phyloP scores from a whole-genome alignment of 345 rosid species.

The Ceriops zippeliana region DNA sequence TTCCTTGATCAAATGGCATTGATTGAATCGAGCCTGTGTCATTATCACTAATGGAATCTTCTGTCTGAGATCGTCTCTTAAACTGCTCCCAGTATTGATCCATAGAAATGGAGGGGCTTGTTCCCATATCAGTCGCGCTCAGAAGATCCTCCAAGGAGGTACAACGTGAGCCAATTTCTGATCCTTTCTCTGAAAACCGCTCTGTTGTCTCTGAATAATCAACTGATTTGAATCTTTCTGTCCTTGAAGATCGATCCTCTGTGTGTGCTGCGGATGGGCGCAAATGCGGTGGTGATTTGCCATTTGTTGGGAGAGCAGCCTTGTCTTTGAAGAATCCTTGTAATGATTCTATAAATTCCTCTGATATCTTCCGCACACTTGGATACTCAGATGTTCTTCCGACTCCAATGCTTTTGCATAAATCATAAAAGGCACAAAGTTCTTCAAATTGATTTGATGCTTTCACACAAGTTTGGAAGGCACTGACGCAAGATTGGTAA shows the following conservation, averaged over 20 bases:
- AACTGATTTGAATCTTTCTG: constrained; percentile 21
- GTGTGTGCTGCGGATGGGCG: constrained; percentile 19
- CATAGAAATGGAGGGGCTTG: constrained; percentile 17
- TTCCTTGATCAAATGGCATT: constrained; percentile 22
- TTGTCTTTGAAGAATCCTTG: constrained; percentile 80
- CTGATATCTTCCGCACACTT: constrained; percentile 62
- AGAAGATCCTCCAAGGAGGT: constrained; percentile 54
- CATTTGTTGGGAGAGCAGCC: constrained; percentile 42
- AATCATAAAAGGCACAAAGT: constrained; percentile 50
- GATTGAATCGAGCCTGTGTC: constrained; percentile 34
- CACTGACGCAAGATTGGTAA: constrained; percentile 51
- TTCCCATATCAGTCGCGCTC: constrained; percentile 33
- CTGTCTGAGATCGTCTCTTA: constrained; percentile 23
- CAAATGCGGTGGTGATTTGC: constrained; percentile 23
- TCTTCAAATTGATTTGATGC: constrained; percentile 68
- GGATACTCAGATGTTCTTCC: constrained; percentile 82
- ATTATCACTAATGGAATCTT: constrained; percentile 10
- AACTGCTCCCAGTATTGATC: constrained; percentile 33
- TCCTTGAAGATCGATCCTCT: constrained; percentile 6
- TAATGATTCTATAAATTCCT: constrained; percentile 65
- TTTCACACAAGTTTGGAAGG: constrained; percentile 61
- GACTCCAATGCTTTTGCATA: constrained; percentile 49
- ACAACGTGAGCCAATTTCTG: constrained; percentile 40
- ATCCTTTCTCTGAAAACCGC: constrained; percentile 28
- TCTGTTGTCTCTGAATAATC: constrained; percentile 29